Percentiles rank a stretch among this genome's conserved stretches.
Evolutionary conservation across 2,329 filamentous ascomycete species (phyloP).

Genomic region (Cadophora sp.): DNA sequence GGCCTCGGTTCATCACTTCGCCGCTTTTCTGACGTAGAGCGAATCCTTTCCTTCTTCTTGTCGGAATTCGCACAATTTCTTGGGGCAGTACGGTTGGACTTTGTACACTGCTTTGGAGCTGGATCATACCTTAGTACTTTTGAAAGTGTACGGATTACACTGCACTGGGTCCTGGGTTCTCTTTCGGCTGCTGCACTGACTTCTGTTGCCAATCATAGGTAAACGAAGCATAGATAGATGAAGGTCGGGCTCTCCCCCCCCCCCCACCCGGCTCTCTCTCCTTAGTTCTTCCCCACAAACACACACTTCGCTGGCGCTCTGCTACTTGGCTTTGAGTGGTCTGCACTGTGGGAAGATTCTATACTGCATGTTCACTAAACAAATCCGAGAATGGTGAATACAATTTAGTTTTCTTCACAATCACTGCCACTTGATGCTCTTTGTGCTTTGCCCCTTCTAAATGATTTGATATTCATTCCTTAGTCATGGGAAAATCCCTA

Average conservation of each 20-base stretch:
- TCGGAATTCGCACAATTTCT: not conserved
- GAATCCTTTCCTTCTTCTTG: not conserved
- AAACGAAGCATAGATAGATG: not conserved
- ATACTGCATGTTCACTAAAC: conserved; percentile 3
- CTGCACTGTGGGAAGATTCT: not conserved
- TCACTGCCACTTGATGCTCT: conserved; percentile 55
- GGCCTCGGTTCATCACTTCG: not conserved
- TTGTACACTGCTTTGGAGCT: not conserved
- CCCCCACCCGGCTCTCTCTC: too few species aligned
- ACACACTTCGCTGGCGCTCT: conserved; percentile 1
- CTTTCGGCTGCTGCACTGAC: not conserved
- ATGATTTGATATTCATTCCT: conserved; percentile 52
- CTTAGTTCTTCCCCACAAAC: not conserved
- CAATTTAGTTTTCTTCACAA: not conserved
- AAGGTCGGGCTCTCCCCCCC: not conserved
- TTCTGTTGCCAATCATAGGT: not conserved
- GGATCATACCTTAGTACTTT: not conserved
- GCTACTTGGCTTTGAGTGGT: not conserved
- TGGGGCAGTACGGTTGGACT: not conserved
- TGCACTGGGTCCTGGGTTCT: not conserved
- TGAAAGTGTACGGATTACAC: not conserved
- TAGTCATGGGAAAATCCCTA: conserved; percentile 59
- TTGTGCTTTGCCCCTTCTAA: conserved; percentile 33
- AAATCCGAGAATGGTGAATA: not conserved
- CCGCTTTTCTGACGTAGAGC: not conserved